Conservation (phyloP, 2,329 filamentous ascomycete species). For the Penicillium fuscoglaucum region DNA sequence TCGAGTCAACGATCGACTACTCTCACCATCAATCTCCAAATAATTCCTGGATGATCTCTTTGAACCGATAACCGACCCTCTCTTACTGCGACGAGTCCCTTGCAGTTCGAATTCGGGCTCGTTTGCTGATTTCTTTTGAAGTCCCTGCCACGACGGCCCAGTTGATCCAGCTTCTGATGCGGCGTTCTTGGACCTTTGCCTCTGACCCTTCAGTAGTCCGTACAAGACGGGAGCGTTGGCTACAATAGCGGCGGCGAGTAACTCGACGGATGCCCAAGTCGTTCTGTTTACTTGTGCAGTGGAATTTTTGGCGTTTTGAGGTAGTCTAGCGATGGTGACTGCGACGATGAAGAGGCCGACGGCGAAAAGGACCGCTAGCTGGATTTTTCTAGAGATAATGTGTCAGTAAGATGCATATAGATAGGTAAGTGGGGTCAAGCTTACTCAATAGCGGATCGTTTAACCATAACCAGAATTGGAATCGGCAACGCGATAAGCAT, state of each 20-base stretch:
- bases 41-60: conserved; percentile 6
- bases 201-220: conserved; percentile 10
- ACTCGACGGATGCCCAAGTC: conserved; percentile 17
- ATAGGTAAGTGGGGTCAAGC: background rate
- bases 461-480: conserved; percentile 15
- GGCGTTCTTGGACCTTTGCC: conserved; percentile 13
- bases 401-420: conserved; percentile 1
- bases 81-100: conserved; percentile 1
- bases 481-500: conserved; percentile 20
- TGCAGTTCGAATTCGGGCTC: conserved; percentile 7
- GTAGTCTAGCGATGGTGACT: conserved; percentile 17
- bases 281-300: conserved; percentile 15
- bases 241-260: conserved; percentile 15
- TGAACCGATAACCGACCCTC: conserved; percentile 1
- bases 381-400: conserved; percentile 9
- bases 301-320: conserved; percentile 13
- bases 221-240: conserved; percentile 16
- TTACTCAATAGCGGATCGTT: conserved; percentile 13
- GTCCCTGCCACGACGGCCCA: background rate
- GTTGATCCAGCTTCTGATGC: background rate
- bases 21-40: conserved; percentile 2
- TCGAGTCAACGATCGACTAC: conserved; percentile 6
- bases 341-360: conserved; percentile 20
- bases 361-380: conserved; percentile 13
- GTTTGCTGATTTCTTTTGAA: conserved; percentile 8